Conservation (phyloP, 2,329 filamentous ascomycete genomes). For the Aspergillus uvarum region DNA sequence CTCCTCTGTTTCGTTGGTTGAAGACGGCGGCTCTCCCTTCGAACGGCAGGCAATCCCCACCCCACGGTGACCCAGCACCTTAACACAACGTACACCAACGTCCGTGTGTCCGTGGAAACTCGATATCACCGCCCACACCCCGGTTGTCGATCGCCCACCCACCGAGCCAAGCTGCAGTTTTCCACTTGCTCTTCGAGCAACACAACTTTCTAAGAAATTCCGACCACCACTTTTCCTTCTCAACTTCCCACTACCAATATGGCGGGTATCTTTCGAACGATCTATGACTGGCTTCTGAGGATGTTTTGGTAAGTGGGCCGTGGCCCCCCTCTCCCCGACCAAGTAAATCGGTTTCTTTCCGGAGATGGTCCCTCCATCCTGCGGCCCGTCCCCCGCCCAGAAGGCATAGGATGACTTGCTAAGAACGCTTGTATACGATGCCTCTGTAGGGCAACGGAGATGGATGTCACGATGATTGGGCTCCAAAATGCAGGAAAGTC, state of each 20-base stretch:
- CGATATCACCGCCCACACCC: constrained; percentile 18
- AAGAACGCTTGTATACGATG: constrained; percentile 15
- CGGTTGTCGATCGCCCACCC: constrained; percentile 11
- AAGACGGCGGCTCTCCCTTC: constrained; percentile 16
- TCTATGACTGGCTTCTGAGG: constrained; percentile 98
- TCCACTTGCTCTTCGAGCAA: constrained; percentile 1
- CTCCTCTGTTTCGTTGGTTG: constrained; percentile 11
- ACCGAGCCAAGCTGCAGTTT: constrained; percentile 13
- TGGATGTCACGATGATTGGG: constrained; percentile 99
- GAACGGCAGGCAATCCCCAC: constrained; percentile 16
- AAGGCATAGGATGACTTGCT: constrained; percentile 23
- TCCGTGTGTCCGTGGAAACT: constrained; percentile 16
- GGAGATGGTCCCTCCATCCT: constrained; percentile 20
- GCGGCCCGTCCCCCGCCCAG: constrained; percentile 37
- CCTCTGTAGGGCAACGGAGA: constrained; percentile 82
- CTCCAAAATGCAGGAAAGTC: constrained; percentile 98
- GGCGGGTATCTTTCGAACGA: constrained; percentile 86
- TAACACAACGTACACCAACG: constrained; percentile 15
- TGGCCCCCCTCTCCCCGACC: constrained; percentile 13
- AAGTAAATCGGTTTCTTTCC: constrained; percentile 24
- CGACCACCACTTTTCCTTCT: constrained; percentile 10
- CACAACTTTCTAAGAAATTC: neutral
- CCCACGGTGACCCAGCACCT: constrained; percentile 18
- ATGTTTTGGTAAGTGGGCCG: constrained; percentile 79
- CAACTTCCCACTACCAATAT: constrained; percentile 52